phyloP scores from a whole-genome alignment of 1,139 yeast species.

The Hyphopichia wangnamkhiaoensis region DNA sequence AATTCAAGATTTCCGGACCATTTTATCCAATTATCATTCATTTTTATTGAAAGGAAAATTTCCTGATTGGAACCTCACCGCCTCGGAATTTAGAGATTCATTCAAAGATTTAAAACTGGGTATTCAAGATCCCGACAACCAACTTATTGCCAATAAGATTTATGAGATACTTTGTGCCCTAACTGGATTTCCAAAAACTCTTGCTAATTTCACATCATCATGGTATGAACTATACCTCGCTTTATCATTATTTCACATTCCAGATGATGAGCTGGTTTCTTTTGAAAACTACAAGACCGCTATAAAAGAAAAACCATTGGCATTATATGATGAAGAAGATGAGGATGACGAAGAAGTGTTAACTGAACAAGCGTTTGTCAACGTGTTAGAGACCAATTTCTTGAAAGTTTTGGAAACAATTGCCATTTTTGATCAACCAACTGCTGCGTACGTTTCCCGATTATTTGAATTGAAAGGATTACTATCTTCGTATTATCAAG shows the following conservation, averaged over 20 bases:
- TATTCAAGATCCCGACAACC: constrained; percentile 19
- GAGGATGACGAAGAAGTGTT: constrained; percentile 28
- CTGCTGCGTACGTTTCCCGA: constrained; percentile 67
- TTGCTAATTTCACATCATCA: constrained; percentile 46
- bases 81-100: constrained; percentile 52
- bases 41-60: constrained; percentile 46
- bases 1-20: constrained; percentile 47
- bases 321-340: constrained; percentile 13
- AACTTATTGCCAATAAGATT: constrained; percentile 38
- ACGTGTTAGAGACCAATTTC: constrained; percentile 58
- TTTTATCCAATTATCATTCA: constrained; percentile 42
- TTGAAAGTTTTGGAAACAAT: constrained; percentile 61
- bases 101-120: constrained; percentile 24
- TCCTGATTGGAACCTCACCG: constrained; percentile 50
- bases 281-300: constrained; percentile 36
- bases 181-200: constrained; percentile 57
- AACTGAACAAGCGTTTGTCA: constrained; percentile 60
- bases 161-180: constrained; percentile 45
- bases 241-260: constrained; percentile 60
- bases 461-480: constrained; percentile 67
- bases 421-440: constrained; percentile 63
- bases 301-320: constrained; percentile 35
- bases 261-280: constrained; percentile 38
- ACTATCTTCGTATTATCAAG: constrained; percentile 47
- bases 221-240: constrained; percentile 79